Evolutionary conservation across 148 eudicot genomes (phyloP).

Genomic region (Chenopodium suecicum): DNA sequence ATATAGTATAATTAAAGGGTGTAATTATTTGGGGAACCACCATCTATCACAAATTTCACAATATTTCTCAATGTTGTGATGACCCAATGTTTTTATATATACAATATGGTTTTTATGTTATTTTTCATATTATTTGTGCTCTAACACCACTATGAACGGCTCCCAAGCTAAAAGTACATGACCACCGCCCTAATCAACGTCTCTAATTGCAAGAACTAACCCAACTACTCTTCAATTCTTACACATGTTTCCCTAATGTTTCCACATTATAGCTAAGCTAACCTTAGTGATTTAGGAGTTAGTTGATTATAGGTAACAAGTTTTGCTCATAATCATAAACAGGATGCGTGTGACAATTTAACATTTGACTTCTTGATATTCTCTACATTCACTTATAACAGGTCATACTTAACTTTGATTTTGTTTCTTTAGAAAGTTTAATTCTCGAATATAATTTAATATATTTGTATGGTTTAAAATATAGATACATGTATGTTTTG

Average conservation of each 20-base stretch:
- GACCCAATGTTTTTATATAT: background rate
- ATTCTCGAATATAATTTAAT: no score
- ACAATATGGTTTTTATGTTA: background rate
- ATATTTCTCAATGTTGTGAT: slow-evolving; percentile 6
- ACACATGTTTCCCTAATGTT: background rate
- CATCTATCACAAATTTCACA: background rate
- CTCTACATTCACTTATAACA: background rate
- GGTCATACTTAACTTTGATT: no score
- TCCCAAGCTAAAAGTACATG: slow-evolving; percentile 8
- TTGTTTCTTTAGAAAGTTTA: no score
- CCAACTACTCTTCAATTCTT: background rate
- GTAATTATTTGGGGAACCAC: slow-evolving; percentile 15
- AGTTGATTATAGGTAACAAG: background rate
- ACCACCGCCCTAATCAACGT: slow-evolving; percentile 16
- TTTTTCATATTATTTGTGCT: background rate
- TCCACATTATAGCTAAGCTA: background rate
- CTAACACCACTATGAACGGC: slow-evolving; percentile 25
- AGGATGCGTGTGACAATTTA: no score
- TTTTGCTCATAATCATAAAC: no score
- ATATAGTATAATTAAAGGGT: slow-evolving; percentile 3
- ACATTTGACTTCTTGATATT: no score
- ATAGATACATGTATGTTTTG: no score
- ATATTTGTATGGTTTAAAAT: no score
- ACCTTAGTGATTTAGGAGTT: background rate
- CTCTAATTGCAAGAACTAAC: background rate